Conservation (phyloP, 1,284 basidiomycete species). For the Irpex rosettiformis region DNA sequence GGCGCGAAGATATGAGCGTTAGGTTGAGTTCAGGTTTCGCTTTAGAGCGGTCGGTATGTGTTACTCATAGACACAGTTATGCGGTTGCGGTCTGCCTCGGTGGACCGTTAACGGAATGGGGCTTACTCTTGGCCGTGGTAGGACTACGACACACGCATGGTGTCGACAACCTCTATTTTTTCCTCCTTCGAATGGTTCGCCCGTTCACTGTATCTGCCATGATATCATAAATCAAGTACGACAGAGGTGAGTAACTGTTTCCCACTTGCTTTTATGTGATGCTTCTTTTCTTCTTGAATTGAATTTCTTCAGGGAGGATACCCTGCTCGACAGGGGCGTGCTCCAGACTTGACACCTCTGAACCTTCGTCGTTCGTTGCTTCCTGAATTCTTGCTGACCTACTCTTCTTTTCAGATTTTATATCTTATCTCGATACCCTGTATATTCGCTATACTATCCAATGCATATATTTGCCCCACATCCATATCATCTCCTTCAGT, state of each 20-base stretch:
- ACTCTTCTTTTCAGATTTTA: not conserved
- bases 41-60: conserved; percentile 36
- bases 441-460: too few relatives aligned
- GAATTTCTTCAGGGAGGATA: conserved; percentile 91
- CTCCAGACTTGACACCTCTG: conserved; percentile 79
- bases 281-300: conserved; percentile 32
- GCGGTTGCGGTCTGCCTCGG: conserved; percentile 52
- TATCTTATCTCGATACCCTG: too few relatives aligned
- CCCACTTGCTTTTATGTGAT: conserved; percentile 11
- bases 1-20: conserved; percentile 18
- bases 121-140: conserved; percentile 78
- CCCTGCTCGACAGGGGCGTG: conserved; percentile 49
- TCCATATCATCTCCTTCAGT: too few relatives aligned
- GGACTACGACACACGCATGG: conserved; percentile 14
- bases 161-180: conserved; percentile 36
- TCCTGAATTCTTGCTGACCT: not conserved
- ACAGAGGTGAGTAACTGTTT: conserved; percentile 32
- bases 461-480: too few relatives aligned
- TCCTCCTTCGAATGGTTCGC: conserved; percentile 44
- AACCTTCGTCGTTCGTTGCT: conserved; percentile 21
- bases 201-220: conserved; percentile 22
- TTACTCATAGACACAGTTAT: conserved; percentile 89
- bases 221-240: not conserved
- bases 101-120: conserved; percentile 76
- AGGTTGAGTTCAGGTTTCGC: conserved; percentile 25